phyloP scores from a whole-genome alignment of 371 early-diverging fungal genomes.

The Mucor circinelloides region DNA sequence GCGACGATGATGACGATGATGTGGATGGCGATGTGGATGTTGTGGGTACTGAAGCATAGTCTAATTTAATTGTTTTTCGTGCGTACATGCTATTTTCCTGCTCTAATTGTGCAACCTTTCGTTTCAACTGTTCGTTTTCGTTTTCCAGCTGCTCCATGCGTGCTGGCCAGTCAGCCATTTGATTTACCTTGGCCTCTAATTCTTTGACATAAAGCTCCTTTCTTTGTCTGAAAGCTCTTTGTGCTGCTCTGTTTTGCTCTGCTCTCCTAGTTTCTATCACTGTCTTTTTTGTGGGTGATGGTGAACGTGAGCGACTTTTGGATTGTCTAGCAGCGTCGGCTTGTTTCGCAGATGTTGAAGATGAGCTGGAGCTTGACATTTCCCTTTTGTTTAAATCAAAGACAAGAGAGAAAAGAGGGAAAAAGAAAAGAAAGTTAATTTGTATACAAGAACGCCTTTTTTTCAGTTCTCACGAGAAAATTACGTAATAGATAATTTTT shows the following conservation, averaged over 20 bases:
- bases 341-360: background rate
- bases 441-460: background rate
- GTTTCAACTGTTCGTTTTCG: slow-evolving; percentile 34
- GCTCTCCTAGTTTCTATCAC: slow-evolving; percentile 47
- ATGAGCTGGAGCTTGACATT: slow-evolving; percentile 4
- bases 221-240: slow-evolving; percentile 74
- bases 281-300: slow-evolving; percentile 22
- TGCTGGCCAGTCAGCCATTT: slow-evolving; percentile 35
- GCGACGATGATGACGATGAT: background rate
- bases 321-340: background rate
- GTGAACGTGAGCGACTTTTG: slow-evolving; percentile 11
- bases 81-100: slow-evolving; percentile 1
- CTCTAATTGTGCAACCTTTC: slow-evolving; percentile 30
- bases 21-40: background rate
- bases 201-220: slow-evolving; percentile 72
- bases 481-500: slow-evolving; percentile 8
- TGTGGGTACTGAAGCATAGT: background rate
- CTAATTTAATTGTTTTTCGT: slow-evolving; percentile 3
- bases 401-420: background rate
- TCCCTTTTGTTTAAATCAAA: background rate
- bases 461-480: slow-evolving; percentile 17
- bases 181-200: slow-evolving; percentile 60
- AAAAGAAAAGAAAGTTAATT: background rate
- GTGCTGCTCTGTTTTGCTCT: slow-evolving; percentile 71
- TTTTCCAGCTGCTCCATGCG: slow-evolving; percentile 37